Conservation (phyloP, 805 yeast species). For the Ogataea populi-albae region DNA sequence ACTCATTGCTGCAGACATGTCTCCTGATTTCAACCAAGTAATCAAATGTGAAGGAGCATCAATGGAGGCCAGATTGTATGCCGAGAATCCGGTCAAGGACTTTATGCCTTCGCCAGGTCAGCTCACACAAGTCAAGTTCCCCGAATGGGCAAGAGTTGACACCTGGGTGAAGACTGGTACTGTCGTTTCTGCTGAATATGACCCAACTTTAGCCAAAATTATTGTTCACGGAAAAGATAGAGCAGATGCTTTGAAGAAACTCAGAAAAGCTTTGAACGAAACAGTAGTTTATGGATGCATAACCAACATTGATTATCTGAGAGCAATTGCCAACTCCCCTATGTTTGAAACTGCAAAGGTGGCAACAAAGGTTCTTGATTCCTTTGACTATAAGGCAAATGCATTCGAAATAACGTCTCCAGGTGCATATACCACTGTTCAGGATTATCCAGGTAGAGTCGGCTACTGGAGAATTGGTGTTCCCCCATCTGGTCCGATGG, state of each 20-base stretch:
- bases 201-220: constrained; percentile 93
- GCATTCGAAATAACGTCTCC: constrained; percentile 85
- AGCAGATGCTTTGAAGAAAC: constrained; percentile 72
- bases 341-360: constrained; percentile 84
- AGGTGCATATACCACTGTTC: constrained; percentile 95
- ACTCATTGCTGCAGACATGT: constrained; percentile 80
- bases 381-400: constrained; percentile 72
- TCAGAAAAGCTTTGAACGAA: constrained; percentile 79
- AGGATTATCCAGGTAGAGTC: constrained; percentile 90
- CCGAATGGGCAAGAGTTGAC: constrained; percentile 89
- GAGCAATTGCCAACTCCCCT: constrained; percentile 76
- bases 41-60: constrained; percentile 78
- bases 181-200: constrained; percentile 85
- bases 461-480: constrained; percentile 92
- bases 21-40: constrained; percentile 69
- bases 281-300: constrained; percentile 86
- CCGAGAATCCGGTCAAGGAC: constrained; percentile 94
- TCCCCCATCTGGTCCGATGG: constrained; percentile 99
- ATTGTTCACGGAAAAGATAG: constrained; percentile 92
- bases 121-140: constrained; percentile 79
- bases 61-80: constrained; percentile 95
- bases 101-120: constrained; percentile 97
- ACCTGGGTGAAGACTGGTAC: constrained; percentile 94
- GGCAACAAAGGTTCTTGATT: constrained; percentile 83
- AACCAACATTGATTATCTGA: constrained; percentile 85